A percentile compares a stretch with the other conserved stretches of the same genome.
Evolutionary conservation across 352 stramenopile genomes (phyloP).

Genomic region (Phytophthora vignae): DNA sequence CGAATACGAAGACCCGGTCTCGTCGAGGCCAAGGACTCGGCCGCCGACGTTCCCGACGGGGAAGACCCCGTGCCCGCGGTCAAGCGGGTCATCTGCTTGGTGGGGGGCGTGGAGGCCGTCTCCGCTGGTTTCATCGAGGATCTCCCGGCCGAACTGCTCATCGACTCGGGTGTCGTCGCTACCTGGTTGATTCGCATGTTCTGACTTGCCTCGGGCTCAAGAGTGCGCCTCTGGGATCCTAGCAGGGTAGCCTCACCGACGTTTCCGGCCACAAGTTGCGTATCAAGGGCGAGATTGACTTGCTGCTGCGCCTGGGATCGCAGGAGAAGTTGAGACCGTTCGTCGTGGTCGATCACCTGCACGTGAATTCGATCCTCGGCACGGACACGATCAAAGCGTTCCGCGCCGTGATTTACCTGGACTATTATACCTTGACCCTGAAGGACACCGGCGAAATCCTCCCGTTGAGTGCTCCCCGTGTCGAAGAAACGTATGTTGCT

Average conservation of each 20-base stretch:
- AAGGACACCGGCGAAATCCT: not conserved
- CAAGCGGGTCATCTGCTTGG: not conserved
- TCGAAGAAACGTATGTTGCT: not conserved
- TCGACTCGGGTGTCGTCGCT: not conserved
- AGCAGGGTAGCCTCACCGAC: not conserved
- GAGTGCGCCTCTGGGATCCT: not conserved
- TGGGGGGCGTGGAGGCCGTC: not conserved
- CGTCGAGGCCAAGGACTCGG: not conserved
- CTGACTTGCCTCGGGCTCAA: not conserved
- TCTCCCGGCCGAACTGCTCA: not conserved
- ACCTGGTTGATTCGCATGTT: not conserved
- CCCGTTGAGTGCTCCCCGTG: not conserved
- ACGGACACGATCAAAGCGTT: not conserved
- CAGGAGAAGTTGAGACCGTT: not conserved
- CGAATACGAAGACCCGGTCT: not conserved
- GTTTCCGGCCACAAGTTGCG: not conserved
- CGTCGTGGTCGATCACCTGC: not conserved
- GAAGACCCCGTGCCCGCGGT: not conserved
- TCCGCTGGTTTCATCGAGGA: not conserved
- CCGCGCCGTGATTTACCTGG: constrained; percentile 2
- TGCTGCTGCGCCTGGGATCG: not conserved
- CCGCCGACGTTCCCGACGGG: not conserved
- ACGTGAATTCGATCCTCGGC: not conserved
- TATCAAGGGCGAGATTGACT: not conserved
- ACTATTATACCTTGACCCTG: not conserved